These are phyloP conservation scores for Camellia japonica DNA, from an alignment of 148 eudicot species.

Conservation along the genomic window DNA sequence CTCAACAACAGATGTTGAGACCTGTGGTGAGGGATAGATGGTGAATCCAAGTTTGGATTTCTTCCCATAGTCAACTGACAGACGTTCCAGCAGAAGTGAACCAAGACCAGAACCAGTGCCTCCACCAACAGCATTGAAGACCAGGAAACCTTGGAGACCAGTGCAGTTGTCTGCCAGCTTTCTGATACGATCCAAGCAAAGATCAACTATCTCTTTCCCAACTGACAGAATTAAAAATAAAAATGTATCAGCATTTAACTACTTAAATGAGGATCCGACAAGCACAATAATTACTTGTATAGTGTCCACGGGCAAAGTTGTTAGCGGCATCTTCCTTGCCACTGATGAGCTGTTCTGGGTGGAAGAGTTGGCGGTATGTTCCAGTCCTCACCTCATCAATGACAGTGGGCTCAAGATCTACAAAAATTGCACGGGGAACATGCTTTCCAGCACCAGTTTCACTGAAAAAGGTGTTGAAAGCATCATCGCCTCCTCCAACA, in stretches of 20 bases:
- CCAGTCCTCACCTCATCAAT: slow-evolving; percentile 34
- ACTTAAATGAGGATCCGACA: background rate
- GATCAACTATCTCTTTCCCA: slow-evolving; percentile 34
- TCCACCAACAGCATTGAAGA: slow-evolving; percentile 34
- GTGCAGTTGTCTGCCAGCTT: slow-evolving; percentile 37
- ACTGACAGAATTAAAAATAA: slow-evolving; percentile 15
- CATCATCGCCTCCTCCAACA: slow-evolving; percentile 31
- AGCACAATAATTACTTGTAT: slow-evolving; percentile 20
- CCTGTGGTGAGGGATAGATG: slow-evolving; percentile 32
- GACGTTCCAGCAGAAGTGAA: slow-evolving; percentile 28
- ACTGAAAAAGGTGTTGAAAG: slow-evolving; percentile 32
- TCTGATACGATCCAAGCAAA: slow-evolving; percentile 28
- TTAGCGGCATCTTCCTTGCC: slow-evolving; percentile 33
- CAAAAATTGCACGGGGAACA: slow-evolving; percentile 32
- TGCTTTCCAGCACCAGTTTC: slow-evolving; percentile 32
- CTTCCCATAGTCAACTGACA: slow-evolving; percentile 31
- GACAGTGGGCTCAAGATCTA: slow-evolving; percentile 34
- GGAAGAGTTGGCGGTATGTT: slow-evolving; percentile 24
- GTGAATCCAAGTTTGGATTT: slow-evolving; percentile 31
- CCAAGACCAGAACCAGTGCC: slow-evolving; percentile 36
- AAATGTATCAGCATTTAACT: background rate
- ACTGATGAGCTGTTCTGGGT: slow-evolving; percentile 26
- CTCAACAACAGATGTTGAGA: slow-evolving; percentile 31
- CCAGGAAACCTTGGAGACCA: slow-evolving; percentile 31
- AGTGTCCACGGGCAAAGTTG: slow-evolving; percentile 36